Base-by-base conservation (phyloP, 2,329 filamentous ascomycete genomes). In the Pseudocercospora musae region DNA sequence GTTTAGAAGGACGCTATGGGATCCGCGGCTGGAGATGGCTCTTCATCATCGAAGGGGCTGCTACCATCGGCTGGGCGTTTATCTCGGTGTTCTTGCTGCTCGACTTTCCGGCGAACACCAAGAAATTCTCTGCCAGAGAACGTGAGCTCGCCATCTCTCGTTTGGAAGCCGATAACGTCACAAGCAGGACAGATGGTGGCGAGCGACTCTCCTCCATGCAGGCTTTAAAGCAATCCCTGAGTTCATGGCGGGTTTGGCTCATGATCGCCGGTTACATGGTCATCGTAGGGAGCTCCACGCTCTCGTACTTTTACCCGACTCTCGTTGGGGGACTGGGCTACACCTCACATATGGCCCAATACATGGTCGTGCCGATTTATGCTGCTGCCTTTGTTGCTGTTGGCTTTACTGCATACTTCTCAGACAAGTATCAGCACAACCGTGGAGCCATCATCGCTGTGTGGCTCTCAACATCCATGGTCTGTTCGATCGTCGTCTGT, bases 241-340 rank as follows among this genome's bases (percentile, higher is more conserved):
- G 66, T 4, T 78, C 82, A 65, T 80, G 79, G 72, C 74, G 80
- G 40, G 81, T 81, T 0, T 83, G 80, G 64, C 69, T 79, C 2
- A 79, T 84, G 62, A 76, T 82, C 11, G 59, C 82, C 0, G 78
- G 82, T 2, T 84, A 82, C 68, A 82, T 84, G 76, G 78, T 81
- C 49, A 79, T 79, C 52, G 77, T 78, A 44, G 81, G 82, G 2
- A 80, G 80, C 1, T 80, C 78, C 1, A 84, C 82, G 0, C 75
- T 84, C 13, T 80, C 78, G 2, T 85, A 84, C 74, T 84, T 84
- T 70, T 84, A 84, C 66, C 82, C 81, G 0, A 82, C 81, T 0
- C 75, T 84, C 7, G 81, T 84, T 50, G 72, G 78, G n/a, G 80
- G 79, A 2, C 77, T 85, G 0, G 82, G 82, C 20, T 85, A 83